Conservation (phyloP, 2,329 filamentous ascomycete genomes). For the Scedosporium dehoogii region DNA sequence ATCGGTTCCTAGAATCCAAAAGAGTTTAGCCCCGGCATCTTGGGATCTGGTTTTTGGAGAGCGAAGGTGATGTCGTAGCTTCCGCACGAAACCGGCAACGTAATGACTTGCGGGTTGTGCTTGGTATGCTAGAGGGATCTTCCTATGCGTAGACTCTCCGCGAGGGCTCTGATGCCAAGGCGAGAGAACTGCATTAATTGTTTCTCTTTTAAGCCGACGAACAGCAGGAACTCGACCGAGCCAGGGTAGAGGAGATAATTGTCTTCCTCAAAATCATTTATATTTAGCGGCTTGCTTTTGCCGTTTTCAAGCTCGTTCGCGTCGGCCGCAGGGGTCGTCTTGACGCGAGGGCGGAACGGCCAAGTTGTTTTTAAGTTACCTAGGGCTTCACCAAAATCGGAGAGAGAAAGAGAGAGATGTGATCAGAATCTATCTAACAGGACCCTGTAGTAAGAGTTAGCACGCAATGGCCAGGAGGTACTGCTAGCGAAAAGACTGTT, state of each 20-base stretch:
- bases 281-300: too few relatives aligned
- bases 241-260: too few relatives aligned
- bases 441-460: conserved; percentile 55
- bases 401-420: conserved; percentile 39
- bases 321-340: too few relatives aligned
- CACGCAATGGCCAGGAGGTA: conserved; percentile 52
- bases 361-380: background rate
- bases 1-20: background rate
- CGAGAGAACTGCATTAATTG: too few relatives aligned
- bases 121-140: background rate
- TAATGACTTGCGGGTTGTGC: background rate
- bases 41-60: background rate
- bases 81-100: background rate
- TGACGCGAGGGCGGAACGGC: too few relatives aligned
- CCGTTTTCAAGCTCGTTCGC: too few relatives aligned
- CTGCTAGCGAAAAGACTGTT: conserved; percentile 97
- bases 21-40: background rate
- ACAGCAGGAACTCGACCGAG: too few relatives aligned
- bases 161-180: too few relatives aligned
- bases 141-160: too few relatives aligned
- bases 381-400: background rate
- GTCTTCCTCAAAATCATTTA: too few relatives aligned
- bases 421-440: conserved; percentile 95
- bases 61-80: background rate
- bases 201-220: too few relatives aligned